Base-by-base conservation (phyloP, 2,329 filamentous ascomycete genomes). In the Hymenoscyphus infarciens region DNA sequence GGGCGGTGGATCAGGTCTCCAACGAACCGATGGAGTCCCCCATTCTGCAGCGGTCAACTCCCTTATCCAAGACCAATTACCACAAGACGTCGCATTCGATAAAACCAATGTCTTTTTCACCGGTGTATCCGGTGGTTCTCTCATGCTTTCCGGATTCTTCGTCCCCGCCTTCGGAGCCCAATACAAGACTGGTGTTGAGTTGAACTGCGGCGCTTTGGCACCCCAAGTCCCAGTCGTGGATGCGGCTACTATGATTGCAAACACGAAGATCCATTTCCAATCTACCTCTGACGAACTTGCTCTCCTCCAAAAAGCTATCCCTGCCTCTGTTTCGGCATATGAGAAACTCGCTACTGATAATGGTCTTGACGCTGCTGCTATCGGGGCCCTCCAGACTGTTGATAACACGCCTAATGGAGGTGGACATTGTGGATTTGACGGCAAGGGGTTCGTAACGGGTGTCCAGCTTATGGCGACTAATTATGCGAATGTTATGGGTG, bases 341-440 rank as follows among this genome's bases (percentile, higher is more conserved):
- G 81, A 84, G 72, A 71, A 80, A 66, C 67, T 81, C 4, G 83
- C 78, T 5, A 67, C 74, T 0, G 65, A 69, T 13, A 77, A 77
- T 0, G 83, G 83, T 0, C 61, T 86, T 38, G 73, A 67, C 49
- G 69, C 76, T 0, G 72, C 69, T 33, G 75, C 82, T 67, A 76
- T 85, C 67, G 82, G 80, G 33, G 72, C 76, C 2, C 70, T 84
- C 61, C 82, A 85, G 75, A 86, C 83, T 0, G 82, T 83, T 1
- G 81, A 86, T 66, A 84, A 83, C 66, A 78, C 79, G 3, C 83
- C 83, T 2, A 73, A 76, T 25, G 83, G 82, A 42, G 83, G 83
- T 0, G 83, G 83, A 0, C 83, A 86, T 72, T 86, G 83, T 74
- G 82, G 78, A 59, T 86, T 86, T 63, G 83, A 86, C 69, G 80